Base-by-base conservation (phyloP, 2,329 filamentous ascomycete genomes). In the Capronia americana region DNA sequence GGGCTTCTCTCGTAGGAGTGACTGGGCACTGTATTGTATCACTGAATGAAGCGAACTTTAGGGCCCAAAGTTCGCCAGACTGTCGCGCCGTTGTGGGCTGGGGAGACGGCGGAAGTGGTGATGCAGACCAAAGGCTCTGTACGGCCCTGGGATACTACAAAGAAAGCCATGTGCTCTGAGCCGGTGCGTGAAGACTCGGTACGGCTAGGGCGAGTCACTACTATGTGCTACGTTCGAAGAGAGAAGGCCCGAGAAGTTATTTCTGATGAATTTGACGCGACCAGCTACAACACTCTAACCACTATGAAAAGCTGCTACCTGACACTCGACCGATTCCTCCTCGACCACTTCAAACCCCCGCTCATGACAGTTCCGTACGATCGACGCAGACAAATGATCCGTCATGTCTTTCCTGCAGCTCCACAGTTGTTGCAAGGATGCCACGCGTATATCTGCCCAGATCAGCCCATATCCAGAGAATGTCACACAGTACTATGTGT, bases 401-500 rank as follows among this genome's bases (percentile, higher is more conserved):
- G 32, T 34, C 32, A 8, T 34, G 32, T 34, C 32, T 12, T 12
- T 44, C 17, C 38, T n/a, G 17, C 38, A n/a, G 14, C 38, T n/a
- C 14, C 38, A 44, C 46, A 1, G 24, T 23, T 26, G 10, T 23
- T 26, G 10, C 20, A 51, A 51, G 20, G 23, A 26, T 23, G 20
- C 23, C 48, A 23, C 44, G 44, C 44, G 44, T 7, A 20, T 7
- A 20, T 7, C 44, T 20, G 44, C 14, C 48, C 10, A 26, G 14
- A 55, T 32, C n/a, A 5, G 20, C 48, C 48, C 48, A 34, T 55
- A 55, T 55, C 53, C 53, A 55, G 26, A 32, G 6, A 34, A 20
- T 17, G 53, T 46, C 58, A 61, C 51, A 41, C 32, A 61, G 48
- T 61, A 34, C 46, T 34, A 61, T 61, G 51, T 61, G 46, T 61